Base-by-base conservation (phyloP, 2,329 filamentous ascomycete species). In the Botrytis fabae region DNA sequence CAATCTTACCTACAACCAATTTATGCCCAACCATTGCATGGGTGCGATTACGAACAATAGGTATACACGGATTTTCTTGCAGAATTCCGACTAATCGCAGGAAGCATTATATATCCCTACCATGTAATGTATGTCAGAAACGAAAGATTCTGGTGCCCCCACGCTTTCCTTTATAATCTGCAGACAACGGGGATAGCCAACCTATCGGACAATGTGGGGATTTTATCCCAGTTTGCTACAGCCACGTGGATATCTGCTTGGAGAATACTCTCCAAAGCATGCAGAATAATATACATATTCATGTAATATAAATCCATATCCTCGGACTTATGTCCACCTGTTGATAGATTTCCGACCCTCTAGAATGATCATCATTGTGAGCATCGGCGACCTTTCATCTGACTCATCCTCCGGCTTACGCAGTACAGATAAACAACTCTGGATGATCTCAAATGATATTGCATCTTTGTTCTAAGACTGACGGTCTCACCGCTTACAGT, bases 341-440 rank as follows among this genome's bases (percentile, higher is more conserved):
- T n/a, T 40, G 16, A 66, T 22, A 18, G 8, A 38, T 20, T 25
- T 38, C 59, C 32, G 22, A 66, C 22, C 8, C 8, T n/a, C 32
- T 32, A 4, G 20, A 51, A 63, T 22, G 32, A 32, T 44, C 18
- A 14, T 44, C 6, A 9, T 18, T 18, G 22, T 51, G 44, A 66
- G 44, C 44, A 66, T 66, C 63, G 44, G 32, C 63, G 63, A 66
- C 63, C 63, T 66, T 51, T 12, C 2, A n/a, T 66, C 63, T 66
- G 63, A 66, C 63, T 66, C 44, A 51, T 66, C 63, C n/a, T 32
- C 44, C 44, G 20, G 44, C 63, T 65, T 65, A 65, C 20, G 22
- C 44, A 48, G 42, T 40, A 48, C 28, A 35, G 9, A 38, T 35
- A 48, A 35, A 64, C 42, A 32, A 35, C 18, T 25, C 14, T 64